phyloP scores from a whole-genome alignment of 2,329 filamentous ascomycete genomes.

The Zarea fungicola region DNA sequence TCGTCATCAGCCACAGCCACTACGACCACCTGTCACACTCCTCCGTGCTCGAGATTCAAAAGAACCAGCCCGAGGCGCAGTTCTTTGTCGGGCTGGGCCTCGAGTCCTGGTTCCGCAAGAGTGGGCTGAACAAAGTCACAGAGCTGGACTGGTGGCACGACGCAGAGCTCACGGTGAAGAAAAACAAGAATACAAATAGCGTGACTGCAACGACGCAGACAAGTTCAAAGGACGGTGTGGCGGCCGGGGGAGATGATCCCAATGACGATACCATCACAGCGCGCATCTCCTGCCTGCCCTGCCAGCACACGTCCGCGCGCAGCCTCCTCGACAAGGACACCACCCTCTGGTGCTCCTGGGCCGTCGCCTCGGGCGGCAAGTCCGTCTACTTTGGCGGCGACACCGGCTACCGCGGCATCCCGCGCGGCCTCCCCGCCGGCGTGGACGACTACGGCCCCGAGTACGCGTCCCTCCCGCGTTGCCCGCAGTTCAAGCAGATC shows the following conservation, averaged over 20 bases:
- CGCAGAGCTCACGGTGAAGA: slow-evolving; percentile 60
- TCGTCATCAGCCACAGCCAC: slow-evolving; percentile 83
- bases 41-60: slow-evolving; percentile 65
- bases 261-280: slow-evolving; percentile 62
- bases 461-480: slow-evolving; percentile 62
- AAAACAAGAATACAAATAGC: too few relatives aligned
- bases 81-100: slow-evolving; percentile 86
- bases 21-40: slow-evolving; percentile 86
- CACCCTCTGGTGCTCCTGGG: slow-evolving; percentile 89
- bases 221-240: too few relatives aligned
- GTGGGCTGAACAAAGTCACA: slow-evolving; percentile 70
- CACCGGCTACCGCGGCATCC: slow-evolving; percentile 82
- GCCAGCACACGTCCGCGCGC: slow-evolving; percentile 75
- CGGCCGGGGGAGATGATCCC: slow-evolving; percentile 25
- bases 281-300: slow-evolving; percentile 71
- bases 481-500: slow-evolving; percentile 81
- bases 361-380: slow-evolving; percentile 64
- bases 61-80: slow-evolving; percentile 69
- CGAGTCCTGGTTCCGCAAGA: slow-evolving; percentile 70
- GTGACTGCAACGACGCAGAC: too few relatives aligned
- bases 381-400: slow-evolving; percentile 89
- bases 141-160: slow-evolving; percentile 97
- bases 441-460: slow-evolving; percentile 67
- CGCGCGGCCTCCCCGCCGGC: slow-evolving; percentile 48
- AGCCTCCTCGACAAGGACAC: slow-evolving; percentile 62